Evolutionary conservation across 2,329 filamentous ascomycete species (phyloP).

Genomic region (Phialophora chinensis): DNA sequence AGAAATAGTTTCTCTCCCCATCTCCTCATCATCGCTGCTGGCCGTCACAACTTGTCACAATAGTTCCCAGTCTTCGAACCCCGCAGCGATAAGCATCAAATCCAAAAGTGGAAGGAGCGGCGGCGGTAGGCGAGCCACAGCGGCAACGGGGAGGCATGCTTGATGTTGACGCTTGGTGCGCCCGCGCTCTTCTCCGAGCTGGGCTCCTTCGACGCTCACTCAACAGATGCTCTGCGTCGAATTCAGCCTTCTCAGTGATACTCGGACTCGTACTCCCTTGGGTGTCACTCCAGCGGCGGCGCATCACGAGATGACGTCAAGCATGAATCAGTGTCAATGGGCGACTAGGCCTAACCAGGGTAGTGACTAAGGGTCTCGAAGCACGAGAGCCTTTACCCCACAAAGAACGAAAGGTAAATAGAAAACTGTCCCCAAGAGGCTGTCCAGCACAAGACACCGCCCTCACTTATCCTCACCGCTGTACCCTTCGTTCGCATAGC

Average conservation of each 20-base stretch:
- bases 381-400: slow-evolving; percentile 18
- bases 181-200: slow-evolving; percentile 5
- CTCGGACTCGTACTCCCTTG: too few species aligned
- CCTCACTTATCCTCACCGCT: background rate
- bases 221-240: background rate
- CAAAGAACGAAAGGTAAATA: slow-evolving; percentile 19
- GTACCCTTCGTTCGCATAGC: slow-evolving; percentile 24
- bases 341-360: background rate
- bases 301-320: background rate
- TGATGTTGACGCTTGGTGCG: background rate
- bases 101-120: slow-evolving; percentile 25
- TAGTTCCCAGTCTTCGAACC: background rate
- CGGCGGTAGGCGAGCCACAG: background rate
- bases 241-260: background rate
- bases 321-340: background rate
- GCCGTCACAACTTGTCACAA: background rate
- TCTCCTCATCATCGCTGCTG: slow-evolving; percentile 1
- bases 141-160: background rate
- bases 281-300: too few species aligned
- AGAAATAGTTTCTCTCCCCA: background rate
- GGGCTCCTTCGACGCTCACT: background rate
- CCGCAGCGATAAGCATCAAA: slow-evolving; percentile 20
- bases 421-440: slow-evolving; percentile 15
- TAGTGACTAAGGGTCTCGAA: background rate
- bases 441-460: slow-evolving; percentile 7